A percentile compares a stretch with the other conserved stretches of the same genome.
phyloP scores from a whole-genome alignment of 2,329 filamentous ascomycete species.

The Chrysoporthe cubensis region DNA sequence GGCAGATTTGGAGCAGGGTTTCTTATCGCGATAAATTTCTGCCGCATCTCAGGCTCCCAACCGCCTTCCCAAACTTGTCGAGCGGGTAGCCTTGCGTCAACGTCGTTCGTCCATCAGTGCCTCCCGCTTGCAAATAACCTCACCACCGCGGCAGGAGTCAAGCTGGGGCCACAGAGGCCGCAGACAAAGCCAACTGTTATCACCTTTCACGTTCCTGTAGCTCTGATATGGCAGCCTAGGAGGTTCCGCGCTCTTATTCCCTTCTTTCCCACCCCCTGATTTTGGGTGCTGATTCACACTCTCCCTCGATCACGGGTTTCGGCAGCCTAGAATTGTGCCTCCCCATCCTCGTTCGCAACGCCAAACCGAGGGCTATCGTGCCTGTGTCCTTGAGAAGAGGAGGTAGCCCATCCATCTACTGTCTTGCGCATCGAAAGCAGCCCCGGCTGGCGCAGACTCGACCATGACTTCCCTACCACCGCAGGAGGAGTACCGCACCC shows the following conservation, averaged over 20 bases:
- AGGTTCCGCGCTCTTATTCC: not conserved
- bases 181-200: conserved; percentile 17
- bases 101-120: conserved; percentile 1
- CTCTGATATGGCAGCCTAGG: conserved; percentile 1
- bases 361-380: not conserved
- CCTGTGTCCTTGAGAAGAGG: not conserved
- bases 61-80: conserved; percentile 17
- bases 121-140: conserved; percentile 1
- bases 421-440: not conserved
- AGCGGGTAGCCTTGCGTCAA: conserved; percentile 16
- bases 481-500: conserved; percentile 48
- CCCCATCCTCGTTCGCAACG: not conserved
- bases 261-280: not conserved
- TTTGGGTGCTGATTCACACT: not conserved
- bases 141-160: conserved; percentile 4
- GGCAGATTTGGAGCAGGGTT: conserved; percentile 11
- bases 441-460: not conserved
- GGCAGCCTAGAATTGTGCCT: not conserved
- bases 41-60: not conserved
- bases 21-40: conserved; percentile 12
- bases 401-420: not conserved
- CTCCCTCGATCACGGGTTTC: not conserved
- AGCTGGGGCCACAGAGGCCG: conserved; percentile 10
- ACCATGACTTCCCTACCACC: conserved; percentile 33
- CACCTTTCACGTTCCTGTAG: not conserved